Base-by-base conservation (phyloP, 495 filamentous ascomycete genomes). In the Aspergillus indologenus region DNA sequence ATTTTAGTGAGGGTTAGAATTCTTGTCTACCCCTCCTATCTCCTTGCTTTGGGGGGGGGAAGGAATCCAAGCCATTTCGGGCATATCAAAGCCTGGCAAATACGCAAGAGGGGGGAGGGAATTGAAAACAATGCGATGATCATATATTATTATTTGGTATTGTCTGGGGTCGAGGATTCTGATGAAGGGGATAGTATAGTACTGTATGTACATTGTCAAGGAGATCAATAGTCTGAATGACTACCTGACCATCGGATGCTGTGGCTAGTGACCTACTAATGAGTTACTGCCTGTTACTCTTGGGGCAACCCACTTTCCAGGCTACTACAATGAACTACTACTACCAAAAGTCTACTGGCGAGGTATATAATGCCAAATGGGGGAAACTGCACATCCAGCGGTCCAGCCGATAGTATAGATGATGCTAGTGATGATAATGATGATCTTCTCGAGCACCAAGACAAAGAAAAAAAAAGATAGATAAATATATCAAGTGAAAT, bases 261-360 rank as follows among this genome's bases (percentile, higher is more conserved):
- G 59, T 61, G 59, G 59, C 59, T 61, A 51, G 59, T 61, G 59
- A 53, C 54, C 50, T n/a, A n/a, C n/a, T n/a, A n/a, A 57, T 48
- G 56, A 34, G 48, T 24, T 56, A 53, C 50, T 40, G 34, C 24
- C 47, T 21, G 19, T 43, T 34, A 45, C 53, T 29, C 21, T 44
- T 44, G 34, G 14, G 8, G 31, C 50, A 8, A 31, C 43, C 34
- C 20, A 44, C 12, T 22, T 22, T 9, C 26, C 26, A 29, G 26
- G 26, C 26, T 29, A 29, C 26, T 29, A 29, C 26, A 9, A 29
- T 4, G 26, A 4, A 29, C 26, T 29, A 29, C 26, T 29, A 9
- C 26, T 29, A 29, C 26, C 9, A 29, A 3, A 4, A 29, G 26
- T 29, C 3, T 29, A 29, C 26, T 29, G 9, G 3, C 26, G 4